Evolutionary conservation across 2,329 filamentous ascomycete species (phyloP), one percentile per base, ranked within the genome.

Genomic region (Colletotrichum spaethianum): DNA sequence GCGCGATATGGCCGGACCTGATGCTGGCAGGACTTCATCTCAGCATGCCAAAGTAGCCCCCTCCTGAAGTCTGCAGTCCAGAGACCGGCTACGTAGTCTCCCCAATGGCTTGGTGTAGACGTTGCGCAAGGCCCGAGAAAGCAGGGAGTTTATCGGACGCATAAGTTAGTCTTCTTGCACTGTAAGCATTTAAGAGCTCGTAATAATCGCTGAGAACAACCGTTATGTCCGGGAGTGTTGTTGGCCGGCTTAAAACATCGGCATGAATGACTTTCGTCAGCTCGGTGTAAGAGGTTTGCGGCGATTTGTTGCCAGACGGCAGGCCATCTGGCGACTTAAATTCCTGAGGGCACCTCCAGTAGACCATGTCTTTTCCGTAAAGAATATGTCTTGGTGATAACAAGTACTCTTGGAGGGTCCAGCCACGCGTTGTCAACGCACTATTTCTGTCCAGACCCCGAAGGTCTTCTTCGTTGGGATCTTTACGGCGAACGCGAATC

Each of bases 331-430:
- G 42, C 11, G 61, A 61, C 16, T 53, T 36, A 12, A 57, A 50
- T 7, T 36, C 12, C 36, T 26, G 59, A 18, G 66, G 66, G 26
- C 66, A 68, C 14, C 33, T 46, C 66, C 66, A 68, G 28, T 68
- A 68, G 3, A 68, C 40, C 50, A 50, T 50, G 14, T 50, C 26
- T 40, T 20, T 26, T 0, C 46, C 67, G 12, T 67, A 67, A 8
- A 66, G 7, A 1, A 61, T n/a, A 8, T 66, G 55, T 9, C 63
- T 44, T 16, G 55, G 67, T 3, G 67, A 67, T n/a, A 70, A 36
- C 1, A 70, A 53, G 11, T 62, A 67, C n/a, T 67, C 63, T 12
- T 67, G 46, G 2, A 70, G 50, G 3, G 67, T 56, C 67, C 55
- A 70, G 0, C 61, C 55, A 1, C 67, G 63, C 7, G 14, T 18